Percentiles rank a stretch among this genome's conserved stretches.
Conservation (phyloP, 345 rosid species). For the Linum tenue region DNA sequence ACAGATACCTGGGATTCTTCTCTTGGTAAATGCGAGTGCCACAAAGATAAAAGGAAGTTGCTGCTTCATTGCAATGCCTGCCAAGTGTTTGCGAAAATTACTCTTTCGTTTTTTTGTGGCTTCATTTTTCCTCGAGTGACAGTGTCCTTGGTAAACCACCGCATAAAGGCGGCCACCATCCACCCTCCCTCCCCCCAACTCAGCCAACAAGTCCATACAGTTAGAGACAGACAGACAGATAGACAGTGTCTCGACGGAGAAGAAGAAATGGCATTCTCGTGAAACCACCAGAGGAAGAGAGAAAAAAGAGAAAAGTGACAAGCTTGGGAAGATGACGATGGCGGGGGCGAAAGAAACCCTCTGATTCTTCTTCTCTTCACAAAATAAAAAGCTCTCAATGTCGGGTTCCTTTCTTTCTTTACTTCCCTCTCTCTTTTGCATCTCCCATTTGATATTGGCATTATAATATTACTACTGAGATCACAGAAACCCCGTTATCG, state of each 20-base stretch:
- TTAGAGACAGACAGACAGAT: constrained; percentile 2
- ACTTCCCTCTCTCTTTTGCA: neutral
- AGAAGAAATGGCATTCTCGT: constrained; percentile 26
- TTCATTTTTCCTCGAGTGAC: neutral
- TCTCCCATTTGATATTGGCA: constrained; percentile 1
- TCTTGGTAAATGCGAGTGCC: too few species aligned
- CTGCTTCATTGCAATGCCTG: neutral
- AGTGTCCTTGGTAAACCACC: neutral
- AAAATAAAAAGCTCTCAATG: constrained; percentile 23
- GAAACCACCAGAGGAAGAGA: constrained; percentile 27
- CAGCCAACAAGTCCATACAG: neutral
- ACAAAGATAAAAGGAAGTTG: too few species aligned
- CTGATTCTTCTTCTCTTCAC: neutral
- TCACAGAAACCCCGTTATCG: neutral
- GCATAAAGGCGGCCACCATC: constrained; percentile 10
- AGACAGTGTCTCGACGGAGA: constrained; percentile 16
- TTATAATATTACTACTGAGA: neutral
- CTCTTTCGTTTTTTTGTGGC: neutral
- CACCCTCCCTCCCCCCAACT: constrained; percentile 12
- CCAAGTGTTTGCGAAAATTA: neutral
- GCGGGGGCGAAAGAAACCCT: neutral
- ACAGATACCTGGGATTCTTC: too few species aligned
- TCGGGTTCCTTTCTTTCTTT: constrained; percentile 20
- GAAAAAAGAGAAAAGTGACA: neutral
- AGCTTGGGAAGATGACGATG: constrained; percentile 1